A percentile compares a stretch with the other conserved stretches of the same genome.
Conservation (phyloP, 345 rosid genomes). For the Boechera retrofracta region DNA sequence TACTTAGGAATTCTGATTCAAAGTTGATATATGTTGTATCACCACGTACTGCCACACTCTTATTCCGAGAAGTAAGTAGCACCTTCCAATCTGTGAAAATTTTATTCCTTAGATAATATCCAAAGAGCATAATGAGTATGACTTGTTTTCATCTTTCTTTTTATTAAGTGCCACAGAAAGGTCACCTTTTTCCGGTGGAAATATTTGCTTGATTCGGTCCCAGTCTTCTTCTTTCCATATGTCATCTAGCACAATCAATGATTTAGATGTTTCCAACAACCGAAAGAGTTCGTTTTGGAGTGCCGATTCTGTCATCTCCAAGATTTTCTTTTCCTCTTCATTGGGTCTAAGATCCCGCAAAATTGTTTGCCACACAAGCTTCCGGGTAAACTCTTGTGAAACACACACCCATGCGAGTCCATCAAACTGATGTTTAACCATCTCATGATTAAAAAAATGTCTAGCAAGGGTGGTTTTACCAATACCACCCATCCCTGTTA, state of each 20-base stretch:
- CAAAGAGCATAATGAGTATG: neutral
- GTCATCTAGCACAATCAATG: slow-evolving; percentile 5
- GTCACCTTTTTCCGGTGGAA: neutral
- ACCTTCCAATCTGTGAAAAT: neutral
- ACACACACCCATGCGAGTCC: neutral
- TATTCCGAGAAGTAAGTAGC: slow-evolving; percentile 49
- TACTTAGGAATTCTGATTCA: slow-evolving; percentile 17
- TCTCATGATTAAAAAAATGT: neutral
- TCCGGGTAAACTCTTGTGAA: neutral
- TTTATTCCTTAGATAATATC: neutral
- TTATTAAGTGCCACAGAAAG: neutral
- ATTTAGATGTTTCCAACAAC: neutral
- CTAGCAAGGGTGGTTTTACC: neutral
- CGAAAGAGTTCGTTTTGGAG: neutral
- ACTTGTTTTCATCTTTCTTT: neutral
- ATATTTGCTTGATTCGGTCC: neutral
- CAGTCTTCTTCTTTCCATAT: neutral
- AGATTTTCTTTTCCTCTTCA: neutral
- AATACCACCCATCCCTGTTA: neutral
- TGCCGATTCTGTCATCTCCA: neutral
- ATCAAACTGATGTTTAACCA: neutral
- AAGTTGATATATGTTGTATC: slow-evolving; percentile 20
- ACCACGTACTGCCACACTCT: slow-evolving; percentile 28
- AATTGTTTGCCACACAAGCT: neutral
- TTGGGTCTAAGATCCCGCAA: neutral